Conservation (phyloP, 768 basidiomycete species). For the Lactarius indigo region DNA sequence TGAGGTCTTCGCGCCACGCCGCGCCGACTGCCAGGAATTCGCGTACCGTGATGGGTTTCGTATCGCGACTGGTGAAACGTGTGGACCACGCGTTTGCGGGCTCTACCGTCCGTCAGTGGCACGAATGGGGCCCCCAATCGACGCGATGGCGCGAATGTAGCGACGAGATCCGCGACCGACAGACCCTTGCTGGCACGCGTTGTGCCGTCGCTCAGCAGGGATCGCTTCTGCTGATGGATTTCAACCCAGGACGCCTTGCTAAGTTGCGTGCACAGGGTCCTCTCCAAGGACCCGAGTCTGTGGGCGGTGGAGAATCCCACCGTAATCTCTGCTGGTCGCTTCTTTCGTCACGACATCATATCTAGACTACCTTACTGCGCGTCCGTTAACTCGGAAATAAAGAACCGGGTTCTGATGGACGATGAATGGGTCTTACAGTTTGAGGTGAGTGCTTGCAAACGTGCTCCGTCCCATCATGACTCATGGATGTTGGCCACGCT, state of each 20-base stretch:
- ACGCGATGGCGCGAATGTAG: slow-evolving; percentile 18
- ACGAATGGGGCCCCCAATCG: slow-evolving; percentile 17
- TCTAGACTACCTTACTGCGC: slow-evolving; percentile 15
- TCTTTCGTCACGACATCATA: slow-evolving; percentile 12
- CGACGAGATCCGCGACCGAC: slow-evolving; percentile 16
- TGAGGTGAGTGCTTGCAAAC: slow-evolving; percentile 2
- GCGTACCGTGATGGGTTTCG: background rate
- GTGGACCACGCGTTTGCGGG: background rate
- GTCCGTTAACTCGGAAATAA: background rate
- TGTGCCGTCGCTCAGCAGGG: slow-evolving; percentile 16
- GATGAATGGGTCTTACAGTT: slow-evolving; percentile 23
- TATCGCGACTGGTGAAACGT: slow-evolving; percentile 2
- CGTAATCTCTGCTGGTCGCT: slow-evolving; percentile 3
- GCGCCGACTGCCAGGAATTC: background rate
- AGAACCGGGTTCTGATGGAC: slow-evolving; percentile 20
- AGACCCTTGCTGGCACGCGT: slow-evolving; percentile 19
- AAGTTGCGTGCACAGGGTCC: background rate
- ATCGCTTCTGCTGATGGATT: slow-evolving; percentile 18
- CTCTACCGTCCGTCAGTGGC: slow-evolving; percentile 12
- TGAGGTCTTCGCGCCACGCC: background rate
- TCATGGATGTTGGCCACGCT: background rate
- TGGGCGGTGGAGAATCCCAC: background rate
- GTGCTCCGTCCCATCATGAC: background rate
- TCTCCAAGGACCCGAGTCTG: background rate
- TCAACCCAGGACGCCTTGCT: slow-evolving; percentile 16